Evolutionary conservation across 768 basidiomycete genomes (phyloP).

Genomic region (Amyloporia xantha): DNA sequence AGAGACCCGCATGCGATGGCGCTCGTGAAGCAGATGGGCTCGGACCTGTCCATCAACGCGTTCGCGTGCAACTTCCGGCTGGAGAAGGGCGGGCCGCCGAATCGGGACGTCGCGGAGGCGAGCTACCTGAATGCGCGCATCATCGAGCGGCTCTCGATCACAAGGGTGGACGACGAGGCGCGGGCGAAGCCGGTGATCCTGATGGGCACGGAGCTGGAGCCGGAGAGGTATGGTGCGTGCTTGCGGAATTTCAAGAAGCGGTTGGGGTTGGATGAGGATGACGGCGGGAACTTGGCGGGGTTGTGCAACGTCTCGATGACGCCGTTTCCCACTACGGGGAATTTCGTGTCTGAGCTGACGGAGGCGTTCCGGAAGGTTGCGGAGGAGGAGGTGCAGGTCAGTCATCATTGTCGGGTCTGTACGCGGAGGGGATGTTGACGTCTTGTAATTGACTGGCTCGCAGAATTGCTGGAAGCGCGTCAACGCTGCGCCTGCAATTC

Average conservation of each 20-base stretch:
- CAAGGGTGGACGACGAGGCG: slow-evolving; percentile 17
- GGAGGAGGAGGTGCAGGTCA: slow-evolving; percentile 30
- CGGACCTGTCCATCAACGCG: slow-evolving; percentile 39
- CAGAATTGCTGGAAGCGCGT: slow-evolving; percentile 26
- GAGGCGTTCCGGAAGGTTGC: slow-evolving; percentile 27
- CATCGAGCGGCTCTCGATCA: slow-evolving; percentile 33
- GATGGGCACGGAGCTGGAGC: slow-evolving; percentile 26
- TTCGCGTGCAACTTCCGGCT: slow-evolving; percentile 40
- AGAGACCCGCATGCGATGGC: slow-evolving; percentile 21
- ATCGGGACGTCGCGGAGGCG: slow-evolving; percentile 34
- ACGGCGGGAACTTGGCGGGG: slow-evolving; percentile 27
- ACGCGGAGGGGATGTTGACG: background rate
- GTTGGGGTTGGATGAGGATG: slow-evolving; percentile 24
- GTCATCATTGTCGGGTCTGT: background rate
- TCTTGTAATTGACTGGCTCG: background rate
- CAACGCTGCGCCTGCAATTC: slow-evolving; percentile 23
- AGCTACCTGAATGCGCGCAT: slow-evolving; percentile 35
- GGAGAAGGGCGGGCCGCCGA: slow-evolving; percentile 26
- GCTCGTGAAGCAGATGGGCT: slow-evolving; percentile 25
- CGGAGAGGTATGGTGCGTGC: slow-evolving; percentile 29
- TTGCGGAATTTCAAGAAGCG: slow-evolving; percentile 31
- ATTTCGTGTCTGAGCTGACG: slow-evolving; percentile 26
- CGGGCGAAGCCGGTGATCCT: slow-evolving; percentile 23
- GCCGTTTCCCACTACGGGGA: slow-evolving; percentile 28
- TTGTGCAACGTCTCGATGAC: slow-evolving; percentile 36